A percentile compares a stretch with the other conserved stretches of the same genome.
phyloP scores from a whole-genome alignment of 768 basidiomycete genomes.

The Rhodotorula babjevae region DNA sequence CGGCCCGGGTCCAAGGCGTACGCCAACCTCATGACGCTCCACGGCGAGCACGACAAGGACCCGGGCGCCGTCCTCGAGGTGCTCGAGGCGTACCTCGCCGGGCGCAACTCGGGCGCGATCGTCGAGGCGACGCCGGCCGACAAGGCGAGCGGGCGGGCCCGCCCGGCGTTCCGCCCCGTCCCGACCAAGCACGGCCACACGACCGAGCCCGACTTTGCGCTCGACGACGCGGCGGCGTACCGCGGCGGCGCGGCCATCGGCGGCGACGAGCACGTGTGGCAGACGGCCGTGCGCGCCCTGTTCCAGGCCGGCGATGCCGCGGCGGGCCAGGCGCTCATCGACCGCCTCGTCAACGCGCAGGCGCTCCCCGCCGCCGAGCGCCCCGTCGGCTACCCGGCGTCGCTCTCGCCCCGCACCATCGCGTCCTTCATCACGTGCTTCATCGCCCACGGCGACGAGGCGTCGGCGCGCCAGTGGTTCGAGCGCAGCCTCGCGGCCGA shows the following conservation, averaged over 20 bases:
- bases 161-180: neutral
- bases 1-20: neutral
- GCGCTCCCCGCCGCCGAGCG: conserved; percentile 1
- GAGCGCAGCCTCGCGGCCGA: conserved; percentile 10
- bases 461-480: conserved; percentile 63
- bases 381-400: conserved; percentile 46
- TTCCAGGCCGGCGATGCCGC: conserved; percentile 48
- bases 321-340: conserved; percentile 33
- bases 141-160: too few relatives aligned
- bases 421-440: conserved; percentile 50
- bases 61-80: conserved; percentile 23
- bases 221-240: neutral
- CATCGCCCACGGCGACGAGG: conserved; percentile 54
- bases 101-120: neutral
- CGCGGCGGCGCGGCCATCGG: conserved; percentile 54
- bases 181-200: conserved; percentile 23
- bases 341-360: conserved; percentile 27
- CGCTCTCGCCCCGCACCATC: conserved; percentile 39
- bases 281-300: conserved; percentile 58
- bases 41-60: conserved; percentile 33
- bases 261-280: conserved; percentile 60
- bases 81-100: conserved; percentile 28
- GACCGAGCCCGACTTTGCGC: conserved; percentile 39
- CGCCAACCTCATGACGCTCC: conserved; percentile 12
- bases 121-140: neutral